Evolutionary conservation across 176 grass and related monocot species (phyloP).

Genomic region (Ananas comosus): DNA sequence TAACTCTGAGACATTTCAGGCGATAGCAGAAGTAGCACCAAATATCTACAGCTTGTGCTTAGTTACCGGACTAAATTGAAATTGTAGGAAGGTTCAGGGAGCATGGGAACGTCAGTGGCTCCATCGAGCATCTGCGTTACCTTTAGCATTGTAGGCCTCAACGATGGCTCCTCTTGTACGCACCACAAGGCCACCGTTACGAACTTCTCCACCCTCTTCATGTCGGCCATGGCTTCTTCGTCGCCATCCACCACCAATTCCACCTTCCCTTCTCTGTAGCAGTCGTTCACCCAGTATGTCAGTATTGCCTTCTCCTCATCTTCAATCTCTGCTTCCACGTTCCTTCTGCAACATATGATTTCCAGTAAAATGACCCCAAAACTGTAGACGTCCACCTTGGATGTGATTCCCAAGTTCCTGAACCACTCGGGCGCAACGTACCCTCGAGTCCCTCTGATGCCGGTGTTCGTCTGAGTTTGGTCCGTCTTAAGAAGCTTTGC

Average conservation of each 20-base stretch:
- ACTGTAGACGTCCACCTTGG: slow-evolving; percentile 23
- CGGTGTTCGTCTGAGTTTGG: slow-evolving; percentile 3
- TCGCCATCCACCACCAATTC: neutral
- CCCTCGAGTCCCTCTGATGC: slow-evolving; percentile 13
- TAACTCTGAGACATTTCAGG: too few species aligned
- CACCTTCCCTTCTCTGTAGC: neutral
- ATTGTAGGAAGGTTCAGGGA: too few species aligned
- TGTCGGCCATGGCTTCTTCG: slow-evolving; percentile 1
- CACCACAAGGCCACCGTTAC: slow-evolving; percentile 13
- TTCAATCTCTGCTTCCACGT: neutral
- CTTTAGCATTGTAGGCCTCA: slow-evolving; percentile 8
- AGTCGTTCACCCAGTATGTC: slow-evolving; percentile 5
- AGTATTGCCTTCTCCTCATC: neutral
- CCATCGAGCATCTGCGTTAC: slow-evolving; percentile 10
- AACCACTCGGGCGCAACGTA: slow-evolving; percentile 25
- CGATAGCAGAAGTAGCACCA: too few species aligned
- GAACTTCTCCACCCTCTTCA: slow-evolving; percentile 8
- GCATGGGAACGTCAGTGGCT: too few species aligned
- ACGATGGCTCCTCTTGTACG: slow-evolving; percentile 11
- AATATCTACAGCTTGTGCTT: too few species aligned
- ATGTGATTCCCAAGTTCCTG: neutral
- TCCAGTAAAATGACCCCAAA: slow-evolving; percentile 18
- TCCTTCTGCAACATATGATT: slow-evolving; percentile 18
- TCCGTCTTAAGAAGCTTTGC: slow-evolving; percentile 15
- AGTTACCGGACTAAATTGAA: too few species aligned